phyloP scores from a whole-genome alignment of 768 basidiomycete species.

The Mycena indigotica region DNA sequence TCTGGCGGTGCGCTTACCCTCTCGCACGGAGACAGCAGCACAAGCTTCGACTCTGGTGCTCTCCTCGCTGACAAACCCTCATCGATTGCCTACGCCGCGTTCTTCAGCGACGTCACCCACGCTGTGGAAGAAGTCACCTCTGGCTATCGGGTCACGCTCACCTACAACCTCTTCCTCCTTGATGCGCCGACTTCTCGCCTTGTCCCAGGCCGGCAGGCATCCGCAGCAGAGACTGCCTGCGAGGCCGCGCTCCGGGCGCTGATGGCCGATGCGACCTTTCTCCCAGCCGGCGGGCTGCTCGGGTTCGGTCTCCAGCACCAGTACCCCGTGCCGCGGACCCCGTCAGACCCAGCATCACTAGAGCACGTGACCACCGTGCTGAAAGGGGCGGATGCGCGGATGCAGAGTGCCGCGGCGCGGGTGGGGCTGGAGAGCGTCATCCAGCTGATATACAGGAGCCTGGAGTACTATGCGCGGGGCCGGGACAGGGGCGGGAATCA shows the following conservation, averaged over 20 bases:
- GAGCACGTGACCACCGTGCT: background rate
- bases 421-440: background rate
- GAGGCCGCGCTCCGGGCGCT: conserved; percentile 26
- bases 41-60: background rate
- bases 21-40: background rate
- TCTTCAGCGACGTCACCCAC: background rate
- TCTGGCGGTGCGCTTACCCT: background rate
- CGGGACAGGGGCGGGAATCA: background rate
- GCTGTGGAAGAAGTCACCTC: background rate
- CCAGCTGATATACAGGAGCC: background rate
- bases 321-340: background rate
- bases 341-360: background rate
- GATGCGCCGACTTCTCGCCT: background rate
- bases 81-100: background rate
- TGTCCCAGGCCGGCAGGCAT: too few relatives aligned
- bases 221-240: background rate
- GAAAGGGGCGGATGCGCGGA: background rate
- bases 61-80: background rate
- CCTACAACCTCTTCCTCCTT: background rate
- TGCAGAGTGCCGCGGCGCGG: background rate
- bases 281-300: conserved; percentile 27
- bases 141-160: background rate
- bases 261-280: conserved; percentile 28
- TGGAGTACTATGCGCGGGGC: background rate
- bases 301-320: background rate